Base-by-base conservation (phyloP, 305 asterid genomes). In the Solanum chacoense region DNA sequence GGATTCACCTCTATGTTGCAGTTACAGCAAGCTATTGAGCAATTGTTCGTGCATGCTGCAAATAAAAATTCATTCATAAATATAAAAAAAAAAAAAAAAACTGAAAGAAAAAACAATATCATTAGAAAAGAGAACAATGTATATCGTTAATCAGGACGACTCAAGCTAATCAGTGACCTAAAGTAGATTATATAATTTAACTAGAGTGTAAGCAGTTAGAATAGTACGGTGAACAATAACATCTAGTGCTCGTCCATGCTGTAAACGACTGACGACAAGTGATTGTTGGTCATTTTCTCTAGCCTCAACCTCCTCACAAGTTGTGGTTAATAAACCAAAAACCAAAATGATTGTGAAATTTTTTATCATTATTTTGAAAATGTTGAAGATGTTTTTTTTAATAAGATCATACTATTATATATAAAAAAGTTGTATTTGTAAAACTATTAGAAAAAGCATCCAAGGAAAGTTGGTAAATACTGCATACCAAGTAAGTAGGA, bases 1-100 rank as follows among this genome's bases (percentile, higher is more conserved):
- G 84, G 84, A 77, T 11, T 37, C 84, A n/a, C 84, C 31, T n/a
- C 22, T 36, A 77, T 77, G 84, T n/a, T 36, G 84, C 32, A 77
- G 84, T 77, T 29, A 36, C 84, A 77, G 11, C 32, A 37, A 3
- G 84, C 84, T 22, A 22, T 11, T 13, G 16, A n/a, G n/a, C 84
- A 77, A n/a, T 36, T 77, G 34, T 14, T 37, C 11, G 32, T 36
- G 84, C 84, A 77, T 22, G 84, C 84, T n/a, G 59, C 22, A 77
- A 77, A 77, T 36, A n/a, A 4, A 35, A 37, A 1, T n/a, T 12
- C n/a, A 11, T 37, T 37, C 22, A 78, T 37, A 37, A 37, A 78
- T n/a, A 1, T 24, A 34, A 20, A 34, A 10, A 74, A 8, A 34
- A 10, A 74, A 8, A 32, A 32, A 40, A 40, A 0, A 40, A 40